These are phyloP conservation scores for Xylariales sp. DNA, from an alignment of 2,329 filamentous ascomycete genomes.

Conservation along the genomic window DNA sequence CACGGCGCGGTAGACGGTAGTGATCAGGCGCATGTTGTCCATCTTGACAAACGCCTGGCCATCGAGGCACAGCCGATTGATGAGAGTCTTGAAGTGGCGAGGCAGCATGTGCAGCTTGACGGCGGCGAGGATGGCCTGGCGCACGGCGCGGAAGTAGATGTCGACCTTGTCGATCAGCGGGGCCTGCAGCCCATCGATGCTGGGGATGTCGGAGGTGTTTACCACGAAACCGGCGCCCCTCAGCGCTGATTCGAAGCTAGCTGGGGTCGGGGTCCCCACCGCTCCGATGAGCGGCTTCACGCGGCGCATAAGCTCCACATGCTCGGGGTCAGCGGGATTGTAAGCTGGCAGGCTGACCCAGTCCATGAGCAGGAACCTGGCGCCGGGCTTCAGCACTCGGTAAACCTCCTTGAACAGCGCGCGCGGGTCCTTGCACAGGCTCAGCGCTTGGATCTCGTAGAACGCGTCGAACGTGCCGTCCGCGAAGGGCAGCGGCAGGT, in stretches of 20 bases:
- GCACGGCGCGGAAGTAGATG: constrained; percentile 46
- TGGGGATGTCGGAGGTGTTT: constrained; percentile 45
- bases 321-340: constrained; percentile 39
- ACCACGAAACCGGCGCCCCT: constrained; percentile 42
- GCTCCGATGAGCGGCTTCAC: constrained; percentile 52
- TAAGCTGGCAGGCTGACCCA: constrained; percentile 49
- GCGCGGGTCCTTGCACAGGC: constrained; percentile 43
- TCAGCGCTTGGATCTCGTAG: constrained; percentile 55
- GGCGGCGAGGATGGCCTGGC: constrained; percentile 42
- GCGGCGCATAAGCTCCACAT: constrained; percentile 46
- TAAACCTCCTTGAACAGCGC: constrained; percentile 43
- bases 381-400: constrained; percentile 45
- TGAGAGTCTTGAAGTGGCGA: constrained; percentile 46
- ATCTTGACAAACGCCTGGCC: constrained; percentile 52
- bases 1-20: constrained; percentile 49
- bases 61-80: constrained; percentile 48
- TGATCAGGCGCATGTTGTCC: constrained; percentile 47
- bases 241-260: constrained; percentile 39
- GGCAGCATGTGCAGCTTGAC: constrained; percentile 43
- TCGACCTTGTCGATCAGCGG: constrained; percentile 51
- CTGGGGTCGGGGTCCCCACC: constrained; percentile 48
- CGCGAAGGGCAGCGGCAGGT: constrained; percentile 44
- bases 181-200: constrained; percentile 44
- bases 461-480: constrained; percentile 46
- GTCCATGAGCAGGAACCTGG: constrained; percentile 45